These are phyloP conservation scores for Coemansia sp. DNA, from an alignment of 192 early-diverging fungal genomes.

Conservation along the genomic window DNA sequence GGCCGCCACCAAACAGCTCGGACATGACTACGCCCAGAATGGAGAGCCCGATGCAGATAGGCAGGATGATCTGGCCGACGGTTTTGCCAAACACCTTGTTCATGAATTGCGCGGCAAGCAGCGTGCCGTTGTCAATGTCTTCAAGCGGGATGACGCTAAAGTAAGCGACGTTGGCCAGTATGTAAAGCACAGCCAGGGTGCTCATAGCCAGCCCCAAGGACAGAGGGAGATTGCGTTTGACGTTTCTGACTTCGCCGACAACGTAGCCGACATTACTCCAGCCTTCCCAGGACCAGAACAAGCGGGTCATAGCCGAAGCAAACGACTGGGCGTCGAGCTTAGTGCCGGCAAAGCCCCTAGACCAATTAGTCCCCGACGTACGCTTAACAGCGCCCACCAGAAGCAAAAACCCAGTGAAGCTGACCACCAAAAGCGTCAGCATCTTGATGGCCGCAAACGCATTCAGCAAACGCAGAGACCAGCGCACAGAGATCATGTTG, in stretches of 20 bases:
- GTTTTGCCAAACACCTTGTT: constrained; percentile 58
- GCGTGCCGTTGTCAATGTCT: constrained; percentile 65
- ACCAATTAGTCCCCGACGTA: constrained; percentile 54
- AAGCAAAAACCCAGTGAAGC: constrained; percentile 69
- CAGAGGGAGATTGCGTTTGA: constrained; percentile 72
- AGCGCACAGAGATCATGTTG: constrained; percentile 64
- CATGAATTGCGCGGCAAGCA: constrained; percentile 63
- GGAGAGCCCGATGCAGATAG: constrained; percentile 57
- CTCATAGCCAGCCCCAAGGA: constrained; percentile 77
- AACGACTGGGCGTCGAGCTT: constrained; percentile 54
- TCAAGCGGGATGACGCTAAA: constrained; percentile 72
- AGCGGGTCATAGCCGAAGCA: constrained; percentile 57
- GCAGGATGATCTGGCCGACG: constrained; percentile 57
- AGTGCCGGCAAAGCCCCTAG: constrained; percentile 67
- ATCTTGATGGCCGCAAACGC: constrained; percentile 73
- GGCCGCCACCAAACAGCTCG: constrained; percentile 56
- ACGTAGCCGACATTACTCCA: constrained; percentile 81
- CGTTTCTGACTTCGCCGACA: constrained; percentile 80
- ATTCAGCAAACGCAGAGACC: constrained; percentile 68
- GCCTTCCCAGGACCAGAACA: constrained; percentile 60
- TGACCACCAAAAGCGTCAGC: constrained; percentile 64
- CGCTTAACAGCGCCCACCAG: constrained; percentile 58
- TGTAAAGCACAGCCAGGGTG: constrained; percentile 68
- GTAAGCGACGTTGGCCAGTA: constrained; percentile 80
- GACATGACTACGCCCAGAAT: constrained; percentile 58